A percentile compares a stretch with the other conserved stretches of the same genome.
These are phyloP conservation scores for Chrysoporthe deuterocubensis DNA, from an alignment of 2,329 filamentous ascomycete genomes.

Conservation along the genomic window DNA sequence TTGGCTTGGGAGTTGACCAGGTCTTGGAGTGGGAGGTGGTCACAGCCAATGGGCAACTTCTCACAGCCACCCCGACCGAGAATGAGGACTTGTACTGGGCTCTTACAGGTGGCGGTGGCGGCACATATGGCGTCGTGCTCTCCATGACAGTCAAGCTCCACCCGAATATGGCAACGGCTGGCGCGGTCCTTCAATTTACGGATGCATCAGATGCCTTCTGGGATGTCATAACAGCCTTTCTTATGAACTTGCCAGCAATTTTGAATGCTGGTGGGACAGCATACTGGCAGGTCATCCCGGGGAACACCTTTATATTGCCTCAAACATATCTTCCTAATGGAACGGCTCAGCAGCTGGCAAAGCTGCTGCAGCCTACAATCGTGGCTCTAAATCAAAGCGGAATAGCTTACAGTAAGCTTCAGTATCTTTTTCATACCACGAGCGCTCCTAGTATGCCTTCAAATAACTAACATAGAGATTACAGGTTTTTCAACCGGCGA, in stretches of 20 bases:
- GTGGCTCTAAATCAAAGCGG: background rate
- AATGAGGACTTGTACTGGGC: conserved; percentile 58
- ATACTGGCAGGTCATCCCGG: conserved; percentile 3
- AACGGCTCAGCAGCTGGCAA: conserved; percentile 3
- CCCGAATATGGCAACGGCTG: conserved; percentile 18
- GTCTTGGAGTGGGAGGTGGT: conserved; percentile 50
- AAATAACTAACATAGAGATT: background rate
- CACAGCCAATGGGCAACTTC: conserved; percentile 42
- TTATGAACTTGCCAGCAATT: conserved; percentile 11
- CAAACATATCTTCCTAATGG: conserved; percentile 14
- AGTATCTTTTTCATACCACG: background rate
- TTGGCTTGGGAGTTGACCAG: conserved; percentile 55
- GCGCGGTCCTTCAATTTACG: conserved; percentile 9
- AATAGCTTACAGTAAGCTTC: conserved; percentile 5
- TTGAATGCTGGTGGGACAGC: conserved; percentile 4
- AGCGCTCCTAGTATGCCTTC: background rate
- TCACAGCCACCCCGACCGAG: conserved; percentile 44
- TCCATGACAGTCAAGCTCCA: conserved; percentile 53
- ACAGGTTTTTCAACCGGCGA: conserved; percentile 1
- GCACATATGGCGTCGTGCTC: conserved; percentile 52
- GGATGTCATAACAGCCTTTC: background rate
- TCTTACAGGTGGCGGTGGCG: conserved; percentile 51
- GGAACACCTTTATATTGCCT: background rate
- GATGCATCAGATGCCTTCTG: conserved; percentile 1
- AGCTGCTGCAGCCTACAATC: conserved; percentile 2